Conservation (phyloP, 164 flowering plant genomes). For the Macadamia tetraphylla region DNA sequence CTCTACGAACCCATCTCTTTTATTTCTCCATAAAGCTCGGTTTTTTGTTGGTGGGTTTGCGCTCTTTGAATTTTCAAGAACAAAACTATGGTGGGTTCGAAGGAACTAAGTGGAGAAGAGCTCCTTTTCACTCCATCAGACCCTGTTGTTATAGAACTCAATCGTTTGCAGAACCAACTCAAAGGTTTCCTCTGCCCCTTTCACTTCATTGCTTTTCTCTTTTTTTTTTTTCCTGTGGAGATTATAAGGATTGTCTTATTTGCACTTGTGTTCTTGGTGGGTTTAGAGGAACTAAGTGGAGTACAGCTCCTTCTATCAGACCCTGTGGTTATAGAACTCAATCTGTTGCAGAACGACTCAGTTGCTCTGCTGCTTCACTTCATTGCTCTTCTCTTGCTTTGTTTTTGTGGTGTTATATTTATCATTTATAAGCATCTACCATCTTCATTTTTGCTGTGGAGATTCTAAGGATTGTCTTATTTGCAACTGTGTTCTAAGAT, state of each 20-base stretch:
- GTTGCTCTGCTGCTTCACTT: constrained; percentile 20
- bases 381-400: too few relatives aligned
- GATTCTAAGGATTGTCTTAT: not conserved
- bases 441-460: not conserved
- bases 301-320: too few relatives aligned
- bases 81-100: constrained; percentile 34
- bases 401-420: too few relatives aligned
- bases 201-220: not conserved
- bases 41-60: constrained; percentile 13
- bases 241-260: not conserved
- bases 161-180: constrained; percentile 67
- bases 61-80: constrained; percentile 11
- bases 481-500: not conserved
- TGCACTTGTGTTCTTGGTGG: too few relatives aligned
- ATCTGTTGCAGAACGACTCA: too few relatives aligned
- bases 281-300: too few relatives aligned
- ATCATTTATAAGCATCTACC: too few relatives aligned
- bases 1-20: constrained; percentile 15
- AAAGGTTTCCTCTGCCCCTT: constrained; percentile 40
- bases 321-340: too few relatives aligned
- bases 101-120: constrained; percentile 30
- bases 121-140: constrained; percentile 38
- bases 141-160: constrained; percentile 68
- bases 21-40: constrained; percentile 1
- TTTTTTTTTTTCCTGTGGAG: not conserved